Conservation (phyloP, 169 alveolate genomes). For the Plasmodium gonderi region DNA sequence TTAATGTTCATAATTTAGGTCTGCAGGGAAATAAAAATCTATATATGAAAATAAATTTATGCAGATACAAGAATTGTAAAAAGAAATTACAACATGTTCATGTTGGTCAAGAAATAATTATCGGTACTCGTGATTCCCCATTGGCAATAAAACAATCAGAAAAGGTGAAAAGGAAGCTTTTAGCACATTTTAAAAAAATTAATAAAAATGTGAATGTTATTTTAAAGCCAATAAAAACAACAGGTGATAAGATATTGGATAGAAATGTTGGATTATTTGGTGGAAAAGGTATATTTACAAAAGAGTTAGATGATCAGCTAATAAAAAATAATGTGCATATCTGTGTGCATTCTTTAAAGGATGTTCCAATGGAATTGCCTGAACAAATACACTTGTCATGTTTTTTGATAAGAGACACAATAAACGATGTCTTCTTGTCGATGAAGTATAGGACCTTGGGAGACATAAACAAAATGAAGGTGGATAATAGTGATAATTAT, state of each 20-base stretch:
- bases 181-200: slow-evolving; percentile 43
- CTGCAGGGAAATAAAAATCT: not conserved
- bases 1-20: slow-evolving; percentile 2
- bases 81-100: slow-evolving; percentile 5
- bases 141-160: slow-evolving; percentile 63
- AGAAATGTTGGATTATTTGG: slow-evolving; percentile 44
- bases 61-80: slow-evolving; percentile 8
- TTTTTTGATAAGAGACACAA: slow-evolving; percentile 61
- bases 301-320: slow-evolving; percentile 61
- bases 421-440: slow-evolving; percentile 57
- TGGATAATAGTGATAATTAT: not conserved
- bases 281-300: slow-evolving; percentile 65
- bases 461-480: slow-evolving; percentile 23
- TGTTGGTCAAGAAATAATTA: slow-evolving; percentile 33
- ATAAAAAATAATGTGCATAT: slow-evolving; percentile 43
- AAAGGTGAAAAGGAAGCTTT: slow-evolving; percentile 28
- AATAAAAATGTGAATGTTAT: slow-evolving; percentile 41
- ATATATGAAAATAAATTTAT: not conserved
- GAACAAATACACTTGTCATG: slow-evolving; percentile 39
- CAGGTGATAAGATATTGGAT: slow-evolving; percentile 60
- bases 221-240: slow-evolving; percentile 59
- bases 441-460: slow-evolving; percentile 16
- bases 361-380: slow-evolving; percentile 49
- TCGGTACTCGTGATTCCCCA: slow-evolving; percentile 69
- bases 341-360: slow-evolving; percentile 67